phyloP scores from a whole-genome alignment of 805 yeast genomes.

The Kregervanrija delftensis region DNA sequence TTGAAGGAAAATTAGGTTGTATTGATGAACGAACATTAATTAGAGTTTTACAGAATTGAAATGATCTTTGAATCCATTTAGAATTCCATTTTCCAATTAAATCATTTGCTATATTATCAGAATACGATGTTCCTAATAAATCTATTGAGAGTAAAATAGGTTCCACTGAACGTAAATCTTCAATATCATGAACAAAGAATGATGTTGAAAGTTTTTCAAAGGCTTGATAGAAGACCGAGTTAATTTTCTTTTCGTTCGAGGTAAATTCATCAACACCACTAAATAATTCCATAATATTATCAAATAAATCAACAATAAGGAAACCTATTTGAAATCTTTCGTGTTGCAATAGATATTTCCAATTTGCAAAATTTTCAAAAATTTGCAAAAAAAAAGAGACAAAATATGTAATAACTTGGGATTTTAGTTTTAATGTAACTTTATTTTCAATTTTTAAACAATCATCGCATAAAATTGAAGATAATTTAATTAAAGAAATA shows the following conservation, averaged over 20 bases:
- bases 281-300: constrained; percentile 43
- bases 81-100: constrained; percentile 40
- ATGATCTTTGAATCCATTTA: constrained; percentile 42
- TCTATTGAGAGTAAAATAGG: constrained; percentile 50
- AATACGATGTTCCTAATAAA: constrained; percentile 28
- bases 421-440: constrained; percentile 36
- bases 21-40: constrained; percentile 48
- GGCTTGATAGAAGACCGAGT: constrained; percentile 44
- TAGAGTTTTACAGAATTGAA: constrained; percentile 51
- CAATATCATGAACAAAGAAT: constrained; percentile 46
- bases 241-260: constrained; percentile 33
- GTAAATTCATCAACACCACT: constrained; percentile 44
- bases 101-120: constrained; percentile 22
- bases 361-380: constrained; percentile 66
- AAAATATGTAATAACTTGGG: constrained; percentile 49
- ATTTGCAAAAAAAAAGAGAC: constrained; percentile 53
- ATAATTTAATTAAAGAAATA: constrained; percentile 48
- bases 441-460: constrained; percentile 35
- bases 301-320: constrained; percentile 46
- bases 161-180: constrained; percentile 44
- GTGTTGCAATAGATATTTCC: constrained; percentile 52
- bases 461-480: constrained; percentile 44
- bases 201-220: constrained; percentile 44
- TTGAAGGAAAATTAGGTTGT: constrained; percentile 44
- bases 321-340: constrained; percentile 61